A percentile compares a stretch with the other conserved stretches of the same genome.
phyloP scores from a whole-genome alignment of 2,329 filamentous ascomycete genomes.

The Neofusicoccum ribis region DNA sequence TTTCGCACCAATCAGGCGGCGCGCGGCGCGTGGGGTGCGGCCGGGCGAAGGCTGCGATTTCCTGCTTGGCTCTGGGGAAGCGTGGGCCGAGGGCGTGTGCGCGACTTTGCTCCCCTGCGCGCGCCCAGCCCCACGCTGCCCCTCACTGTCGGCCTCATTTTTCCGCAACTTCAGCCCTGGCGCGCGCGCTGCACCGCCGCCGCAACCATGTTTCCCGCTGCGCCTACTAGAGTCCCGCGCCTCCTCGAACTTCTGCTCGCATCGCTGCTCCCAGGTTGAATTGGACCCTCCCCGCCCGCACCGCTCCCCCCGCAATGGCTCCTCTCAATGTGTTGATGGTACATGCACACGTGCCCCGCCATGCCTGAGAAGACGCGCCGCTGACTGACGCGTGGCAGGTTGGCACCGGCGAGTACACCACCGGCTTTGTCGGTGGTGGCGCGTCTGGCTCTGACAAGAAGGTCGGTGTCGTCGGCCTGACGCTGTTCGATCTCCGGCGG shows the following conservation, averaged over 20 bases:
- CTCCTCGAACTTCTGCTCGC: not conserved
- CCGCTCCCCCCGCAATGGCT: conserved; percentile 40
- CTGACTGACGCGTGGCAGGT: conserved; percentile 50
- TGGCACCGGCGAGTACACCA: conserved; percentile 86
- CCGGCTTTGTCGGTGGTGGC: conserved; percentile 83
- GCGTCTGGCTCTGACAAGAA: conserved; percentile 92
- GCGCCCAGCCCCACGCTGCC: conserved; percentile 22
- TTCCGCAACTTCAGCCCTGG: conserved; percentile 23
- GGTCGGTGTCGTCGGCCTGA: conserved; percentile 88
- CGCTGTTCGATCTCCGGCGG: conserved; percentile 82
- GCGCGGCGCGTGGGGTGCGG: conserved; percentile 23
- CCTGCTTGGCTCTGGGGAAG: conserved; percentile 36
- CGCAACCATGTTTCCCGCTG: conserved; percentile 11
- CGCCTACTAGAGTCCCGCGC: not conserved
- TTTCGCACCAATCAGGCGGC: conserved; percentile 17
- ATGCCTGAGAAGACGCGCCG: not conserved
- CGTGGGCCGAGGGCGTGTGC: conserved; percentile 28
- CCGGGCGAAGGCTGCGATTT: conserved; percentile 6
- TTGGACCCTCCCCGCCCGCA: not conserved
- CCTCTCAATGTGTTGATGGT: conserved; percentile 53
- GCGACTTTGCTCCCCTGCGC: conserved; percentile 27
- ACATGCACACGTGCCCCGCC: conserved; percentile 22
- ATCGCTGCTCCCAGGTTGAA: not conserved
- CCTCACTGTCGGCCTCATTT: conserved; percentile 30
- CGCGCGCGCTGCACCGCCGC: not conserved